Evolutionary conservation across 306 rosid species (phyloP), one percentile per base, ranked within the genome.

Genomic region (Neltuma alba): DNA sequence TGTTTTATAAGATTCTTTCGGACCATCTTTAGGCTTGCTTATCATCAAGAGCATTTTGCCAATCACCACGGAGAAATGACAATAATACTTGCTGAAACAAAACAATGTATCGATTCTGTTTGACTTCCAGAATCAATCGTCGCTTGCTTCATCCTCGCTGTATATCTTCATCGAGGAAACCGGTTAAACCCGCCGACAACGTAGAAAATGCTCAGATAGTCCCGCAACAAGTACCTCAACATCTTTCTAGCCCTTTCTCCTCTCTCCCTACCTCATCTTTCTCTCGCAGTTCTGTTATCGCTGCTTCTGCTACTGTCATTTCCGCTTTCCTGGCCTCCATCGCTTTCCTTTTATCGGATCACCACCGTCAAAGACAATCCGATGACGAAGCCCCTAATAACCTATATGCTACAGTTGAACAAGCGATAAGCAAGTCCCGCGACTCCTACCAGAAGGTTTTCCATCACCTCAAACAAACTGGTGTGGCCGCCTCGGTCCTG

Each of bases 401-500:
- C 66, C 50, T 91, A 41, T 79, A 84, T 23, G 38, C 65, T 40
- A 86, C 88, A 25, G 84, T 85, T 6, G 92, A 89, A 76, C 83
- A 63, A 41, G 89, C 85, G 6, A 82, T 73, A 0, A 83, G 81
- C 41, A 88, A 79, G 64, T 83, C 94, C 36, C 44, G 82, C 52
- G 94, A 92, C 2, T 91, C 92, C 2, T 61, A 76, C 66, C 79
- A 83, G 66, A 83, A 73, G 80, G 48, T 93, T 42, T 83, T 91
- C 84, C 93, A 83, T 54, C 98, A 86, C 76, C 83, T 85, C 1
- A 89, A 79, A 76, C 96, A 92, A 79, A 95, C 97, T 1, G 93
- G 94, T 70, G 89, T 85, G 8, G 93, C 98, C 23, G 93, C 96
- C 41, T 81, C 97, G 20, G 91, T 95, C 16, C 90, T 95, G 47